Evolutionary conservation across 805 yeast genomes (phyloP).

Genomic region (Starmerella apicola): DNA sequence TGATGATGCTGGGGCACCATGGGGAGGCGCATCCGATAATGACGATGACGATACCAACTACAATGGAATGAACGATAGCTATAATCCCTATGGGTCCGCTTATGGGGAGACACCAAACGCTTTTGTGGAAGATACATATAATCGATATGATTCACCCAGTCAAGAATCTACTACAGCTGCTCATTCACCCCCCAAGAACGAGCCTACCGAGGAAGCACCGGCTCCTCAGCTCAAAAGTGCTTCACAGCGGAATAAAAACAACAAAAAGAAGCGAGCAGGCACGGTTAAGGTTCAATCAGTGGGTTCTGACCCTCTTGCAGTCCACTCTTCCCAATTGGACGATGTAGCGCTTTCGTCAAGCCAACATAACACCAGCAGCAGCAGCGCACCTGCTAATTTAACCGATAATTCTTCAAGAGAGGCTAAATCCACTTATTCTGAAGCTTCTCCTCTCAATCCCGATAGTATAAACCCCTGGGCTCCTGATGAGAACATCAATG

Average conservation of each 20-base stretch:
- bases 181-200: not conserved
- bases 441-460: too few species aligned
- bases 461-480: too few species aligned
- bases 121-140: not conserved
- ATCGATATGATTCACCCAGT: not conserved
- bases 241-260: slow-evolving; percentile 2
- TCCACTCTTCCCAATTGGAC: slow-evolving; percentile 1
- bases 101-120: not conserved
- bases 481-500: too few species aligned
- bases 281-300: slow-evolving; percentile 9
- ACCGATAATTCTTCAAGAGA: too few species aligned
- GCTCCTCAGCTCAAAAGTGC: not conserved
- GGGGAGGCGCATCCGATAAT: not conserved
- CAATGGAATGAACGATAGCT: not conserved
- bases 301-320: slow-evolving; percentile 14
- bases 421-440: too few species aligned
- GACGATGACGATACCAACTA: not conserved
- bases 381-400: too few species aligned
- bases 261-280: slow-evolving; percentile 10
- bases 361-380: too few species aligned
- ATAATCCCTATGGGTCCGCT: not conserved
- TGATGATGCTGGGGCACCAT: not conserved
- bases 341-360: slow-evolving; percentile 5
- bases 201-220: not conserved
- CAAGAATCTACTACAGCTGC: not conserved